Base-by-base conservation (phyloP, 78 protist genomes). In the Anaeramoeba ignava region DNA sequence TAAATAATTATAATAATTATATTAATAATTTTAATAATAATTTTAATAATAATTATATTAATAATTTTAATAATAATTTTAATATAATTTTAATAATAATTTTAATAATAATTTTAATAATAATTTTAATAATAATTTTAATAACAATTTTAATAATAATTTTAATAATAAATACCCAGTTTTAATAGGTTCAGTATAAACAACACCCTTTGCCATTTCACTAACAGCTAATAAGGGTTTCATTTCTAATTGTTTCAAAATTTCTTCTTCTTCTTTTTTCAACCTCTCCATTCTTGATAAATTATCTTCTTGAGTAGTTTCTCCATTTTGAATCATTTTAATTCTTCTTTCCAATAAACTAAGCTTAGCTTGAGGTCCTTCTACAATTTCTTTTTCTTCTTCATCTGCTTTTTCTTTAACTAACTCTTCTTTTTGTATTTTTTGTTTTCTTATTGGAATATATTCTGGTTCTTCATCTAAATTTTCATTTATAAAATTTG, bases 151-250 rank as follows among this genome's bases (percentile, higher is more conserved):
- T n/a, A n/a, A 27, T 31, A 67, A n/a, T 31, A 67, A 27, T 31
- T 31, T n/a, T 31, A 27, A 31, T 27, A 31, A 31, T 31, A 31
- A 31, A 67, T 31, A 31, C 82, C 82, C 73, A 1, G 88, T 87
- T 41, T 42, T 33, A 42, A 90, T 80, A 37, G 84, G 12, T 38
- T 83, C 83, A 1, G 84, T 78, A 80, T 90, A 90, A 42, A 27
- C 31, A 3, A 85, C 86, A n/a, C 88, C 90, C 33, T 40, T 78
- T 2, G 92, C 87, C 0, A 78, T 73, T 78, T 90, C 90, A 38
- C 23, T 0, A 27, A 82, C 85, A 33, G 83, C 12, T 78, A 88
- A 34, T 2, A 88, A 81, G 0, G 88, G 87, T 17, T 37, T 34
- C 33, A 37, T 8, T 8, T 80, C 82, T 17, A 38, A 38, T 37